Evolutionary conservation across 257 asterid genomes (phyloP), one percentile per base, ranked within the genome.

Genomic region (Penstemon newberryi): DNA sequence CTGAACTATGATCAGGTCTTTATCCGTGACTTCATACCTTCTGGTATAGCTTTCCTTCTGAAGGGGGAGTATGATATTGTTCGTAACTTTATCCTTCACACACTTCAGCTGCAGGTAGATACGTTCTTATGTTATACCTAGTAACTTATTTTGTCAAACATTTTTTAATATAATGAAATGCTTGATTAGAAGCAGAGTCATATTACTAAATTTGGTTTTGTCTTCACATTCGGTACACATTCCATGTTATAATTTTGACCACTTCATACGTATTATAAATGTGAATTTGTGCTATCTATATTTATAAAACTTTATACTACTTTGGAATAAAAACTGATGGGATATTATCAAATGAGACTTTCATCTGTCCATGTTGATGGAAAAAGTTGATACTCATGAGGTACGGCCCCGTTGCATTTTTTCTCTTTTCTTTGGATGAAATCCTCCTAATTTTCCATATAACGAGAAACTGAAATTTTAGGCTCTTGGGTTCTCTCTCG

Each of bases 1-100:
- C 78, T 87, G 77, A 87, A 87, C 82, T 87, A 87, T 19, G 95
- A 87, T 52, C 95, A 87, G 51, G 91, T 87, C 66, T 87, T 87
- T 70, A 83, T 87, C 71, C 91, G 95, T 42, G 95, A 87, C 76
- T 87, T 87, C 78, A 76, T 85, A 63, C 89, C 95, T 47, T 87
- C 95, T 76, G 95, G 95, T 44, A 73, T 87, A 18, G 95, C 95
- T 72, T 87, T 87, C 73, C 81, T 87, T 19, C 75, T 87, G 82
- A 85, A 87, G 79, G 89, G 91, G 65, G 95, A 87, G 54, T 81
- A 85, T 73, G 95, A 85, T 13, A 83, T 87, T 76, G 95, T 87
- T 69, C 91, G 95, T 56, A 87, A 87, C 75, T 87, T 87, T 72
- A 76, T 87, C 70, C 88, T 87, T 69, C 88, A 87, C 77, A 85